Base-by-base conservation (phyloP, 805 yeast genomes). In the Barnettozyma sucrosica region DNA sequence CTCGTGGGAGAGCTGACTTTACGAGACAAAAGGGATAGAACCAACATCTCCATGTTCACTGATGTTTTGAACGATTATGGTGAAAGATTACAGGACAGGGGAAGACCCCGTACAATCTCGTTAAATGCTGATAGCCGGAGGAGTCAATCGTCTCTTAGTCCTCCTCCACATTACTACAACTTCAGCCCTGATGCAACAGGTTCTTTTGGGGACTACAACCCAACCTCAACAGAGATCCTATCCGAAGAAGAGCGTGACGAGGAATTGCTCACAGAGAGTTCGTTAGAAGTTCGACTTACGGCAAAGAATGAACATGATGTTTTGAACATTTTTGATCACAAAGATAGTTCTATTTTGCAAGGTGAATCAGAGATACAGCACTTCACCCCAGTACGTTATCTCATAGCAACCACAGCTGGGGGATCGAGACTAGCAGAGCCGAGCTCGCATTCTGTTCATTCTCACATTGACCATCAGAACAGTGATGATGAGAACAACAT, bases 251-350 rank as follows among this genome's bases (percentile, higher is more conserved):
- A 8, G 19, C 7, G 4, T 4, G 37, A 34, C 11, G 37, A 13
- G 5, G 32, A 28, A 7, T 13, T 34, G 37, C 7, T 34, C 9
- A 2, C 4, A 10, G 14, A 8, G 24, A 28, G 47, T 16, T 45
- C 21, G 20, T 18, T 18, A 5, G 28, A 39, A 2, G 44, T 24
- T 9, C 32, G 23, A 26, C 11, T 45, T n/a, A 45, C 20, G 18
- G 36, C 34, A 3, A 39, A 26, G 7, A 43, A 40, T 37, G 36
- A 36, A 14, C 5, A 44, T 34, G 51, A 45, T 3, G 18, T 44
- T 9, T 36, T 52, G 1, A 38, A 34, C 8, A 50, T 54, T 28
- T 52, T 54, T 44, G 55, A 54, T 36, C 51, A 49, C 45, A 49
- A 42, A 6, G 16, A 28, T 28, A 28, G 32, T 16, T 28, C 32